Evolutionary conservation across 2,329 filamentous ascomycete species (phyloP).

Genomic region (Aureobasidium sp.): DNA sequence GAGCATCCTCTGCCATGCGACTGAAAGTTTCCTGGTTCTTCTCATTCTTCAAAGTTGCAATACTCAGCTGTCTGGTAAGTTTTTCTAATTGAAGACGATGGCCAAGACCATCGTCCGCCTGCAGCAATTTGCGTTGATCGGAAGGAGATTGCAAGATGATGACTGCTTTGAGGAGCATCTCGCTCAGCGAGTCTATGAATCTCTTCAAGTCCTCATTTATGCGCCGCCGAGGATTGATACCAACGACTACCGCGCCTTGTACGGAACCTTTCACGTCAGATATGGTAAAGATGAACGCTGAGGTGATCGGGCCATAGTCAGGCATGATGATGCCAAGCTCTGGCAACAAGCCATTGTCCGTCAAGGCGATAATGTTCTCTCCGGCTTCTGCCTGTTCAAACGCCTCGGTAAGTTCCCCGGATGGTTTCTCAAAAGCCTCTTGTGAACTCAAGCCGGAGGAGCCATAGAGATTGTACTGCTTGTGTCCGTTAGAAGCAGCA

Average conservation of each 20-base stretch:
- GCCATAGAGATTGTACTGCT: background rate
- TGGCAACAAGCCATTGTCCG: background rate
- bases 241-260: background rate
- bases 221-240: background rate
- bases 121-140: background rate
- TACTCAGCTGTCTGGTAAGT: constrained; percentile 30
- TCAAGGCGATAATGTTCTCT: background rate
- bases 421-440: background rate
- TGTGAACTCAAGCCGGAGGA: background rate
- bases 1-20: constrained; percentile 10
- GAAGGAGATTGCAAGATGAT: background rate
- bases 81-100: background rate
- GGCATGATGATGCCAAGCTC: background rate
- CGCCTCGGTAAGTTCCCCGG: background rate
- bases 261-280: background rate
- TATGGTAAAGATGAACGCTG: background rate
- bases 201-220: background rate
- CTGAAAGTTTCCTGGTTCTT: constrained; percentile 28
- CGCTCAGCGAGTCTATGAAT: background rate
- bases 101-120: background rate
- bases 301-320: background rate
- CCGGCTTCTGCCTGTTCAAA: background rate
- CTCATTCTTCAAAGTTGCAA: constrained; percentile 28
- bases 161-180: background rate
- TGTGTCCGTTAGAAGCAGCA: background rate